phyloP scores from a whole-genome alignment of 1,284 basidiomycete species.

The Rhodotorula sp. region DNA sequence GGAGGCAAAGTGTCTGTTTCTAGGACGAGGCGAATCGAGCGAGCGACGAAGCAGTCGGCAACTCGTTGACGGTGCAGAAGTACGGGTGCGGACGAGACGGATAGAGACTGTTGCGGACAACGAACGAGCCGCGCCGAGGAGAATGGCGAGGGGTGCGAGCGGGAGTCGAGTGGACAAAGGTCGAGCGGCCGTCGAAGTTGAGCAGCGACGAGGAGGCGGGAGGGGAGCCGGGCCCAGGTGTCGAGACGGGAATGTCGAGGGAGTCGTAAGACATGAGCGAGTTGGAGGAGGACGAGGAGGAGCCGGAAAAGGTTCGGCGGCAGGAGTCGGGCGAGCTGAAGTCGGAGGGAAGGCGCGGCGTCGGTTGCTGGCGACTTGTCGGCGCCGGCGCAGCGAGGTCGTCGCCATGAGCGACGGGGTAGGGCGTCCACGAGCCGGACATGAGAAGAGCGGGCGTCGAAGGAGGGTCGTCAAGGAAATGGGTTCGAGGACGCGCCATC shows the following conservation, averaged over 20 bases:
- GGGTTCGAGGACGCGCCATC: too few relatives aligned
- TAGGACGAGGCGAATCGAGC: not conserved
- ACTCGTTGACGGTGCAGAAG: slow-evolving; percentile 28
- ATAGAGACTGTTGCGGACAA: not conserved
- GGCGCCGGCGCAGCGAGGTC: not conserved
- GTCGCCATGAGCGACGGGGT: not conserved
- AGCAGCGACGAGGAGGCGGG: slow-evolving; percentile 6
- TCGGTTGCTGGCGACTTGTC: not conserved
- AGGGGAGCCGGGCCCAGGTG: not conserved
- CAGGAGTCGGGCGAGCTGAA: slow-evolving; percentile 13
- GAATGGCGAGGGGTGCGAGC: not conserved
- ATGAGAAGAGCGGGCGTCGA: not conserved
- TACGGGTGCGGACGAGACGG: slow-evolving; percentile 18
- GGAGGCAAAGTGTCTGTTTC: not conserved
- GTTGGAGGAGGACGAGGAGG: slow-evolving; percentile 19
- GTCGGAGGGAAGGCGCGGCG: slow-evolving; percentile 15
- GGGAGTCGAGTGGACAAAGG: not conserved
- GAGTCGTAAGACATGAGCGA: slow-evolving; percentile 29
- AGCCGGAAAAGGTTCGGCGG: slow-evolving; percentile 5
- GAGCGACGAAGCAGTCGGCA: not conserved
- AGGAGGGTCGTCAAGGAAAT: not conserved
- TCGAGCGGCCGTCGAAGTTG: not conserved
- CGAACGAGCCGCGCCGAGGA: not conserved
- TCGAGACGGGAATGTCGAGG: not conserved
- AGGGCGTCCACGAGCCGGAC: not conserved